Base-by-base conservation (phyloP, 495 filamentous ascomycete genomes). In the Hypoxylon cercidicola region DNA sequence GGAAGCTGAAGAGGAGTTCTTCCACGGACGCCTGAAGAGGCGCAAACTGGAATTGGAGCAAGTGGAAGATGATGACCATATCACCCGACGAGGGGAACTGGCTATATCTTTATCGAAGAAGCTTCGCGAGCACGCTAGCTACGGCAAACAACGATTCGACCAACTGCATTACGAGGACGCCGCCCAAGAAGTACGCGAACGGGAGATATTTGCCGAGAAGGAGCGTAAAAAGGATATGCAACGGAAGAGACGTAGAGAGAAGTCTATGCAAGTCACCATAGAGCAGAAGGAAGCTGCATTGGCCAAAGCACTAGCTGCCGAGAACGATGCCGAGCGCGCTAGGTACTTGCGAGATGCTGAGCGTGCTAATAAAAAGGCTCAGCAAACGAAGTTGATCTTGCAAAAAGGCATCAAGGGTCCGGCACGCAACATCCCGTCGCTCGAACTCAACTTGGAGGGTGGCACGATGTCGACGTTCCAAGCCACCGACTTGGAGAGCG, bases 221-320 rank as follows among this genome's bases (percentile, higher is more conserved):
- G 96, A 98, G 77, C 92, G 96, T 23, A 99, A 99, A 83, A 99
- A 99, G 79, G 95, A 98, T 64, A 97, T 97, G 90, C 95, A 99
- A 71, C 89, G 96, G 20, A 98, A 97, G 79, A 88, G 95, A 20
- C 89, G 95, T n/a, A 87, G 95, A 16, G 95, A 99, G 74, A 97
- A 97, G 78, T 96, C 95, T 10, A 89, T 97, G 73, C 89, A 90
- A 12, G 83, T 88, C 57, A 93, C 94, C 43, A 86, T 91, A 69
- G 88, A 93, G 68, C 94, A 96, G 77, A 91, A 94, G 64, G 82
- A 89, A 9, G 89, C 93, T 60, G 93, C 92, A 4, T 81, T 96
- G 46, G 82, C 87, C 48, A 89, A 89, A 52, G 93, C 93, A 1
- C 84, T 87, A 53, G 83, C 83, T 40, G 88, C 91, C 0, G 82